phyloP scores from a whole-genome alignment of 176 grass and related monocot genomes.

The Otatea glauca region DNA sequence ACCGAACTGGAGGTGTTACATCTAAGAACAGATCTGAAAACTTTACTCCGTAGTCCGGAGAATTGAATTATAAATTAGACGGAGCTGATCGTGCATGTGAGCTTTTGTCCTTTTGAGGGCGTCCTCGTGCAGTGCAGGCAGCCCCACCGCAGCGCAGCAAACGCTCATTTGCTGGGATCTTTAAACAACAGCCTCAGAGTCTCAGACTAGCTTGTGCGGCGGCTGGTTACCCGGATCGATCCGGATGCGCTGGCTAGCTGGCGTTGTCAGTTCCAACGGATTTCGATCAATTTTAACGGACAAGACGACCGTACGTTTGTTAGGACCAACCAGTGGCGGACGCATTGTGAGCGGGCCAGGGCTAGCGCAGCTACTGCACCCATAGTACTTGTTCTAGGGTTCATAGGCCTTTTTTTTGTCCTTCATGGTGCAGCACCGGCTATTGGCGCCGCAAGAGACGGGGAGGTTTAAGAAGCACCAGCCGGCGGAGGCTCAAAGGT shows the following conservation, averaged over 20 bases:
- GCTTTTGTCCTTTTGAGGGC: neutral
- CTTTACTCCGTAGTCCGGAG: neutral
- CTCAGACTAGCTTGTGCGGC: neutral
- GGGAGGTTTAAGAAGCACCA: too few species aligned
- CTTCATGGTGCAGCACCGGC: too few species aligned
- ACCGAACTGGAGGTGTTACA: too few species aligned
- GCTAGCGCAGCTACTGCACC: too few species aligned
- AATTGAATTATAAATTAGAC: neutral
- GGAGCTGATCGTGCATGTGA: slow-evolving; percentile 14
- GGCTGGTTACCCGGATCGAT: neutral
- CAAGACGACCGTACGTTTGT: neutral
- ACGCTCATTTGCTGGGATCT: slow-evolving; percentile 17
- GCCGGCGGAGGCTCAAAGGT: too few species aligned
- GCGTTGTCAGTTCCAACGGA: neutral
- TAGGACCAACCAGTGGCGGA: too few species aligned
- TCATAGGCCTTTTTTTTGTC: too few species aligned
- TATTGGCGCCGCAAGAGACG: too few species aligned
- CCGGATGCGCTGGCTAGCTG: slow-evolving; percentile 6
- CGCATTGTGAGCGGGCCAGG: too few species aligned
- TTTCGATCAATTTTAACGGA: neutral
- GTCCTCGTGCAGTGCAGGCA: neutral
- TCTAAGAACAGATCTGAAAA: neutral
- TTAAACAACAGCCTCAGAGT: neutral
- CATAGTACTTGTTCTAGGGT: too few species aligned
- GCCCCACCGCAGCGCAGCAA: neutral